phyloP scores from a whole-genome alignment of 257 asterid genomes.

The Gardenia jasminoides region DNA sequence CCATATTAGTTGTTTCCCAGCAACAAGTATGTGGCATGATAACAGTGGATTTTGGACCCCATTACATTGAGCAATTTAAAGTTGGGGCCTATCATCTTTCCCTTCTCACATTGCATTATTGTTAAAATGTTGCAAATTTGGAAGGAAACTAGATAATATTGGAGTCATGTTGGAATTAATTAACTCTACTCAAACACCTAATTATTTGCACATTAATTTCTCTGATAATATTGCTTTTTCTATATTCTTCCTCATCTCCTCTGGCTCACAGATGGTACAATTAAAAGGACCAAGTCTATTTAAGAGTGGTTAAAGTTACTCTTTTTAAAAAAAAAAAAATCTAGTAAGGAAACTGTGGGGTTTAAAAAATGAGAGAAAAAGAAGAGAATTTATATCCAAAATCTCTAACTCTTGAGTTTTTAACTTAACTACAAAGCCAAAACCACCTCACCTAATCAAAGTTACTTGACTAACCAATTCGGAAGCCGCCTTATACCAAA shows the following conservation, averaged over 20 bases:
- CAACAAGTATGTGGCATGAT: background rate
- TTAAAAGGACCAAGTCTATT: background rate
- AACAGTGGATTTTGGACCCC: background rate
- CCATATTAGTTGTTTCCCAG: background rate
- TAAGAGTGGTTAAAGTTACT: background rate
- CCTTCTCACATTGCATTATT: background rate
- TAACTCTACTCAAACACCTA: background rate
- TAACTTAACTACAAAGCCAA: too few relatives aligned
- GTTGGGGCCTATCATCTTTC: background rate
- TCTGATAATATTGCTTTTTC: background rate
- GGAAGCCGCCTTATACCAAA: background rate
- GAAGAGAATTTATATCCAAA: too few relatives aligned
- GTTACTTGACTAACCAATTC: background rate
- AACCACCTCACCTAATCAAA: too few relatives aligned
- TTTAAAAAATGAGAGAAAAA: too few relatives aligned
- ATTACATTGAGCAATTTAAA: background rate
- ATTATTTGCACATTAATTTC: background rate
- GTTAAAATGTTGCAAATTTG: background rate
- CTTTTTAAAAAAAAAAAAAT: too few relatives aligned
- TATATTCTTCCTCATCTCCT: background rate
- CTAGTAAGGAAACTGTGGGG: too few relatives aligned
- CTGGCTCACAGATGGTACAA: background rate
- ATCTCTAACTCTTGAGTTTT: too few relatives aligned
- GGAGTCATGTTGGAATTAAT: background rate
- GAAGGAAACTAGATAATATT: background rate